Percentiles rank a stretch among this genome's conserved stretches.
Evolutionary conservation across 2,329 filamentous ascomycete genomes (phyloP).

Genomic region (Westerdykella aurantiaca): DNA sequence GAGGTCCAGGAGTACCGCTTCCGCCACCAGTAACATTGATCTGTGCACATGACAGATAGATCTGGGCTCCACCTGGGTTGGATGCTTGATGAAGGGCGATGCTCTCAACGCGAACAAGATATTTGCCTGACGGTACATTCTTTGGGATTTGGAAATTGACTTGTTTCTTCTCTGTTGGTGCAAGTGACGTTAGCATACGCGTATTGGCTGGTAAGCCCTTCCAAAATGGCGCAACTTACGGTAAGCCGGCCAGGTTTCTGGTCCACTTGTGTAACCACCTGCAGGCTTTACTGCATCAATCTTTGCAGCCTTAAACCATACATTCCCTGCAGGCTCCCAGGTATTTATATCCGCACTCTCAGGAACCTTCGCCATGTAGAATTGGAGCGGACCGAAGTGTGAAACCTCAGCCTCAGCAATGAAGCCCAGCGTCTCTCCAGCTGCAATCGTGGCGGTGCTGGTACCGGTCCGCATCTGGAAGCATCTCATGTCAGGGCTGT

Average conservation of each 20-base stretch:
- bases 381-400: constrained; percentile 52
- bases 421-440: constrained; percentile 44
- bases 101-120: constrained; percentile 43
- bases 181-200: neutral
- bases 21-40: constrained; percentile 39
- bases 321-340: constrained; percentile 24
- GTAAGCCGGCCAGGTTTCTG: constrained; percentile 25
- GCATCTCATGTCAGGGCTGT: constrained; percentile 47
- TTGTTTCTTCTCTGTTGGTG: constrained; percentile 13
- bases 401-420: constrained; percentile 41
- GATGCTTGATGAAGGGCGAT: constrained; percentile 41
- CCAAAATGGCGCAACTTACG: constrained; percentile 28
- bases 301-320: constrained; percentile 29
- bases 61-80: constrained; percentile 34
- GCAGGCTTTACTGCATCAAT: constrained; percentile 17
- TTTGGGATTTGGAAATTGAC: constrained; percentile 36
- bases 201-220: neutral
- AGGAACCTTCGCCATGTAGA: constrained; percentile 50
- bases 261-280: constrained; percentile 12
- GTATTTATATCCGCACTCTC: constrained; percentile 19
- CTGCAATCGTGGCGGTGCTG: constrained; percentile 41
- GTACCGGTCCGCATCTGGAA: constrained; percentile 43
- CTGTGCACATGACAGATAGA: constrained; percentile 45
- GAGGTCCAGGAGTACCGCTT: constrained; percentile 31
- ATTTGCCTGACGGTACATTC: constrained; percentile 39